These are phyloP conservation scores for Quercus bicolor DNA, from an alignment of 306 rosid species.

Conservation along the genomic window DNA sequence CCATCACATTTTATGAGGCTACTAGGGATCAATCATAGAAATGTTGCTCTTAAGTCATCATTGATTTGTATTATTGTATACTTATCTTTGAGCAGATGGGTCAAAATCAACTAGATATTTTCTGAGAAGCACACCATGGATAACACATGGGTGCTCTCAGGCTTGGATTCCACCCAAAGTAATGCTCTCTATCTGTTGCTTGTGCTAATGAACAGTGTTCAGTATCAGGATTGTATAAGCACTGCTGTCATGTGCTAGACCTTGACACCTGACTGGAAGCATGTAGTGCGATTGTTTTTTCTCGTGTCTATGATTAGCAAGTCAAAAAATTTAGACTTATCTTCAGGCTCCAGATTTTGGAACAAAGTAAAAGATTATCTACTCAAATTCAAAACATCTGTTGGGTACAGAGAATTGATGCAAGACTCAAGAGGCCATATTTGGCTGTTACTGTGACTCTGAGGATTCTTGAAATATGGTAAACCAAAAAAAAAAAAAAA, in stretches of 20 bases:
- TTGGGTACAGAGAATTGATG: not conserved
- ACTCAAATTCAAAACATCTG: not conserved
- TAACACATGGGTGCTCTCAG: not conserved
- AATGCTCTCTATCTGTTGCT: not conserved
- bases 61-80: not conserved
- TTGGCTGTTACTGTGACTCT: not conserved
- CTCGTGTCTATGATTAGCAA: not conserved
- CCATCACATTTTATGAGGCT: not conserved
- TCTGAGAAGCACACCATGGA: not conserved
- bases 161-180: not conserved
- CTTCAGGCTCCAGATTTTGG: not conserved
- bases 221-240: not conserved
- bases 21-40: not conserved
- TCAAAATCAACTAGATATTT: not conserved
- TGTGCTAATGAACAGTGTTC: not conserved
- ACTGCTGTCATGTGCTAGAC: not conserved
- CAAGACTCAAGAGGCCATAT: not conserved
- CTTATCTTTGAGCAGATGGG: not conserved
- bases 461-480: not conserved
- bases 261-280: not conserved
- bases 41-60: not conserved
- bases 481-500: not conserved
- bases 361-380: not conserved
- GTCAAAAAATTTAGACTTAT: not conserved
- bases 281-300: not conserved